phyloP scores from a whole-genome alignment of 2,329 filamentous ascomycete genomes.

The Pseudocercospora eumusae region DNA sequence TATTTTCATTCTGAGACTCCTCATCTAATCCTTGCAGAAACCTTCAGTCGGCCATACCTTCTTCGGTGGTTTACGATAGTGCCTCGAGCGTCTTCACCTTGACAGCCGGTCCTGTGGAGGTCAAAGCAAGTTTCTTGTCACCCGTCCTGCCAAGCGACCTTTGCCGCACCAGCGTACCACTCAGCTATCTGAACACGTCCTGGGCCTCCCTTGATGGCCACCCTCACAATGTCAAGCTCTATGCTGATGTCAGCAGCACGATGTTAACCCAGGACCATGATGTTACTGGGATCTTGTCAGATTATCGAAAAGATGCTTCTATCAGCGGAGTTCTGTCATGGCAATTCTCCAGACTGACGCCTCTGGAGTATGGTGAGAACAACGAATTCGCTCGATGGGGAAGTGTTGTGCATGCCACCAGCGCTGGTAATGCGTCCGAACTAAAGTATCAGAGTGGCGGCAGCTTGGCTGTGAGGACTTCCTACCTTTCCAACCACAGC shows the following conservation, averaged over 20 bases:
- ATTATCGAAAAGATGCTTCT: background rate
- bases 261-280: background rate
- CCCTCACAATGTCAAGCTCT: slow-evolving; percentile 17
- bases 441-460: background rate
- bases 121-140: slow-evolving; percentile 19
- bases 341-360: background rate
- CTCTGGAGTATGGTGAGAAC: background rate
- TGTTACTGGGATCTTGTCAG: background rate
- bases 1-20: background rate
- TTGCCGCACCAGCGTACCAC: slow-evolving; percentile 15
- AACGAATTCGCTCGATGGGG: slow-evolving; percentile 4
- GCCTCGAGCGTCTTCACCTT: slow-evolving; percentile 22
- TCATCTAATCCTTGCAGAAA: slow-evolving; percentile 5
- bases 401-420: background rate
- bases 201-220: slow-evolving; percentile 12
- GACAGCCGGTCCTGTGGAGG: slow-evolving; percentile 15
- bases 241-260: slow-evolving; percentile 13
- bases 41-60: slow-evolving; percentile 7
- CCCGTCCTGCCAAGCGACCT: slow-evolving; percentile 19
- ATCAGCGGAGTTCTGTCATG: background rate
- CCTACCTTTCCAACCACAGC: background rate
- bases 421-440: background rate
- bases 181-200: slow-evolving; percentile 16
- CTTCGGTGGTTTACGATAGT: slow-evolving; percentile 15
- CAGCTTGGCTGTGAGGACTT: background rate